A percentile compares a stretch with the other conserved stretches of the same genome.
These are phyloP conservation scores for Brettanomyces nanus DNA, from an alignment of 805 yeast species.

Conservation along the genomic window DNA sequence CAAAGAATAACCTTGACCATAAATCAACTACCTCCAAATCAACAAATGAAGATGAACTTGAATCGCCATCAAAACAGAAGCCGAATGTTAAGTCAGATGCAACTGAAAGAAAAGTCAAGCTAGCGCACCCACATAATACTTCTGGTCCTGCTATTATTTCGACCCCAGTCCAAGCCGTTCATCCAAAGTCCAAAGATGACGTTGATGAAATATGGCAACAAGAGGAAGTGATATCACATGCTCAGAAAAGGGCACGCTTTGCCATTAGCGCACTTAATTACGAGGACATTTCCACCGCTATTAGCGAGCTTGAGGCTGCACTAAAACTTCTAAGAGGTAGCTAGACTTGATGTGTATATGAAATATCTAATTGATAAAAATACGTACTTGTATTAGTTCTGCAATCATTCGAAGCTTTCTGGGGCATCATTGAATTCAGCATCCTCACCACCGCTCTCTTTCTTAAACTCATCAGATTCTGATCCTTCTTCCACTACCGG, in stretches of 20 bases:
- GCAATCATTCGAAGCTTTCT: too few species aligned
- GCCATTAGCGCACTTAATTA: conserved; percentile 75
- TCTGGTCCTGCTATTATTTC: conserved; percentile 3
- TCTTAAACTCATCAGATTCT: not conserved
- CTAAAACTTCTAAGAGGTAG: conserved; percentile 34
- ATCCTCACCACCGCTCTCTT: not conserved
- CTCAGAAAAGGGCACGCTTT: conserved; percentile 65
- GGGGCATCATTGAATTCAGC: not conserved
- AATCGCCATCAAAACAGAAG: not conserved
- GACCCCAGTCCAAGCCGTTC: conserved; percentile 5
- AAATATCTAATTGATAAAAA: too few species aligned
- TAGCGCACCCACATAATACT: conserved; percentile 2
- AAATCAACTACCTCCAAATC: not conserved
- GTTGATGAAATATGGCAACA: conserved; percentile 43
- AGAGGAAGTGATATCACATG: conserved; percentile 47
- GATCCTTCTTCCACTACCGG: conserved; percentile 12
- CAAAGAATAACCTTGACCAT: too few species aligned
- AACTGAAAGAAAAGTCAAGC: not conserved
- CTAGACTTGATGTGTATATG: too few species aligned
- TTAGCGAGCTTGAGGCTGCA: conserved; percentile 48
- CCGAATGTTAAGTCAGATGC: not conserved
- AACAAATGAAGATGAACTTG: too few species aligned
- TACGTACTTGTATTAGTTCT: too few species aligned
- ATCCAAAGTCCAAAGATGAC: conserved; percentile 25
- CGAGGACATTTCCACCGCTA: conserved; percentile 66